Conservation (phyloP, 2,329 filamentous ascomycete genomes). For the Didymella pinodella region DNA sequence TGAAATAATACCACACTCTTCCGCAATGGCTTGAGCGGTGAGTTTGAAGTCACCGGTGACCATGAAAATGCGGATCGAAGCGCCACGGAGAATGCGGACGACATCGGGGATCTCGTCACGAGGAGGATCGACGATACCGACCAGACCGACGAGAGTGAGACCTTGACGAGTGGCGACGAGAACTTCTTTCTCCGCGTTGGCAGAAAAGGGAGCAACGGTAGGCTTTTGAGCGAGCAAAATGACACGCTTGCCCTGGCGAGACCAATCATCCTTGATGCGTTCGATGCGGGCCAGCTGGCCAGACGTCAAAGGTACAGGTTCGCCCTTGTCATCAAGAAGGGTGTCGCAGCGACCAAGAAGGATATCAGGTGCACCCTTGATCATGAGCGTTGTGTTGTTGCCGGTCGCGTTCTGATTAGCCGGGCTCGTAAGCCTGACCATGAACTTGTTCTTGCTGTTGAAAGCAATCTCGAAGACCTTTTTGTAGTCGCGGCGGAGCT, state of each 20-base stretch:
- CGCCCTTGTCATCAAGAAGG: slow-evolving; percentile 65
- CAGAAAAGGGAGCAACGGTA: slow-evolving; percentile 53
- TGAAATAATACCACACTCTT: slow-evolving; percentile 75
- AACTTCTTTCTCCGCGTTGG: slow-evolving; percentile 66
- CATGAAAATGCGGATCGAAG: slow-evolving; percentile 81
- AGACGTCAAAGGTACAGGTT: slow-evolving; percentile 58
- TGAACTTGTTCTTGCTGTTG: slow-evolving; percentile 86
- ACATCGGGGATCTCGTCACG: slow-evolving; percentile 67
- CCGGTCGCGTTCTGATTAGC: slow-evolving; percentile 40
- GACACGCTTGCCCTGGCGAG: slow-evolving; percentile 71
- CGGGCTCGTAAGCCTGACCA: slow-evolving; percentile 68
- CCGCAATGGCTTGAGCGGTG: slow-evolving; percentile 76
- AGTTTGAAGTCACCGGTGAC: slow-evolving; percentile 81
- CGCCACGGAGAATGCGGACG: slow-evolving; percentile 68
- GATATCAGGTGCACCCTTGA: slow-evolving; percentile 81
- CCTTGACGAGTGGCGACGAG: slow-evolving; percentile 59
- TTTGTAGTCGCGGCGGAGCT: slow-evolving; percentile 69
- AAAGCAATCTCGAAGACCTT: slow-evolving; percentile 70
- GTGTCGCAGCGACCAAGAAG: slow-evolving; percentile 69
- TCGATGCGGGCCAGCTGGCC: slow-evolving; percentile 60
- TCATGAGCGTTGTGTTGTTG: slow-evolving; percentile 64
- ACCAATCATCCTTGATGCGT: slow-evolving; percentile 72
- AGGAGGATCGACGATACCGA: slow-evolving; percentile 68
- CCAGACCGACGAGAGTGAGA: slow-evolving; percentile 63
- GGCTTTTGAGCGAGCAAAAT: slow-evolving; percentile 71